Percentiles rank a stretch among this genome's conserved stretches.
Conservation (phyloP, 352 stramenopile species). For the Peronospora tabacina region DNA sequence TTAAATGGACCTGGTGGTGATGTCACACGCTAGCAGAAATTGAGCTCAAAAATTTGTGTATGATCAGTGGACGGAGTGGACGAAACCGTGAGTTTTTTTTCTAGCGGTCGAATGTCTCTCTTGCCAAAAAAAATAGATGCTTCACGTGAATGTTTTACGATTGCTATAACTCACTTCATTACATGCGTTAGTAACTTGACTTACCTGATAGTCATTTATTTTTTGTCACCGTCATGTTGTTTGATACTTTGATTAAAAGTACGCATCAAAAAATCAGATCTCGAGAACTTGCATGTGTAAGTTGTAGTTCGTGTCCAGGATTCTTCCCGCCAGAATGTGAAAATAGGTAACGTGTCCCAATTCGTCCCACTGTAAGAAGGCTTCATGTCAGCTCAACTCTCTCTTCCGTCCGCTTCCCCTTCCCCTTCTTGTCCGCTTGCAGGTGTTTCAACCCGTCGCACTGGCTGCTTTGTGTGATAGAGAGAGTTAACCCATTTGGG, state of each 20-base stretch:
- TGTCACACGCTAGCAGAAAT: conserved; percentile 1
- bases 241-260: no score
- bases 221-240: no score
- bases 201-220: no score
- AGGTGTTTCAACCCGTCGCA: conserved; percentile 4
- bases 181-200: not conserved
- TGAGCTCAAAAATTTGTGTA: conserved; percentile 3
- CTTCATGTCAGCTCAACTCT: not conserved
- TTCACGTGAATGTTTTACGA: not conserved
- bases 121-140: not conserved
- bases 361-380: not conserved
- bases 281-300: no score
- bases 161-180: not conserved
- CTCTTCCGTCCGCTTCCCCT: conserved; percentile 17
- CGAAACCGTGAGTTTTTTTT: conserved; percentile 9
- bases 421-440: conserved; percentile 1
- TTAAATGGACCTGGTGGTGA: conserved; percentile 6
- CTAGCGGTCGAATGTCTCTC: not conserved
- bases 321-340: not conserved
- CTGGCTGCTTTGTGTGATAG: conserved; percentile 19
- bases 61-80: conserved; percentile 9
- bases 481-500: conserved; percentile 12
- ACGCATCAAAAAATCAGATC: no score
- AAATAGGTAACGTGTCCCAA: conserved; percentile 8
- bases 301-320: no score